These are phyloP conservation scores for Ophiostoma triangulosporum DNA, from an alignment of 2,329 filamentous ascomycete species.

Conservation along the genomic window DNA sequence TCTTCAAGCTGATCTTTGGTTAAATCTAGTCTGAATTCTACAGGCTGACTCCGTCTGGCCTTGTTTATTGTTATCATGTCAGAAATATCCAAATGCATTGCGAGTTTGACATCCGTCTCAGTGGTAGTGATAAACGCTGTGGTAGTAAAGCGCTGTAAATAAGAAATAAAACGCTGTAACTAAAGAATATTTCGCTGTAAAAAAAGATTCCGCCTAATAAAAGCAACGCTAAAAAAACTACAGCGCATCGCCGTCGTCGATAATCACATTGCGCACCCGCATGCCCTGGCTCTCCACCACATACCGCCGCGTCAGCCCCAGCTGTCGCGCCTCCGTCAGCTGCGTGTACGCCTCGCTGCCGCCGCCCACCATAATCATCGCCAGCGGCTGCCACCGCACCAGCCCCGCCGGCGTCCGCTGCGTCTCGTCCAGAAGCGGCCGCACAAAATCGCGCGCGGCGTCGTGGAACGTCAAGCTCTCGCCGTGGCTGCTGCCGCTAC, in stretches of 20 bases:
- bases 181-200: too few relatives aligned
- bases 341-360: conserved; percentile 51
- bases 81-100: conserved; percentile 4
- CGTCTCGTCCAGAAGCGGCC: conserved; percentile 60
- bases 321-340: conserved; percentile 46
- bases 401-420: conserved; percentile 62
- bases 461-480: conserved; percentile 18
- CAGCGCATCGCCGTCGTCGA: conserved; percentile 28
- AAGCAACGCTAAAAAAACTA: neutral
- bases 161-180: neutral
- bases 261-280: conserved; percentile 63
- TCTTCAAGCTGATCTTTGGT: conserved; percentile 80
- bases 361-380: conserved; percentile 72
- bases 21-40: conserved; percentile 19
- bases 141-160: too few relatives aligned
- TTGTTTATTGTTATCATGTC: neutral
- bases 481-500: conserved; percentile 13
- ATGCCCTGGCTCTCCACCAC: conserved; percentile 70
- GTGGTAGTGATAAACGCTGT: neutral
- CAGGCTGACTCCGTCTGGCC: neutral
- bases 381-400: conserved; percentile 55
- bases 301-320: conserved; percentile 69
- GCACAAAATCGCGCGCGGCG: conserved; percentile 22
- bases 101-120: neutral
- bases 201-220: too few relatives aligned